Percentiles rank a stretch among this genome's conserved stretches.
Evolutionary conservation across 78 protist species (phyloP).

Genomic region (Emiliania huxleyi): DNA sequence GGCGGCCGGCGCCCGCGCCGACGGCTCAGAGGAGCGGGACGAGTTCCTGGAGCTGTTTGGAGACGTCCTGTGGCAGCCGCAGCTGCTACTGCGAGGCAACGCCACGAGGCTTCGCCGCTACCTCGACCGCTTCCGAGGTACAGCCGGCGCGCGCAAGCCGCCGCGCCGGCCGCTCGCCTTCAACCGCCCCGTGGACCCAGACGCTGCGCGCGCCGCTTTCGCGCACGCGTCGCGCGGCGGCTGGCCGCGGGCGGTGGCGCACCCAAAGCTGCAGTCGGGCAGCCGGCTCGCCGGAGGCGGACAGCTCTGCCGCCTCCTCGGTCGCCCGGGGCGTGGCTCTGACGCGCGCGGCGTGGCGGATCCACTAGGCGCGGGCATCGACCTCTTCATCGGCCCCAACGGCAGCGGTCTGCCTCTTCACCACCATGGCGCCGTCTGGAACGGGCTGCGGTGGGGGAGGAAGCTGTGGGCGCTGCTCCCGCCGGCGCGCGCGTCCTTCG

Average conservation of each 20-base stretch:
- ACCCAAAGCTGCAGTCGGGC: neutral
- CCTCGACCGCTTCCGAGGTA: neutral
- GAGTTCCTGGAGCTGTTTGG: neutral
- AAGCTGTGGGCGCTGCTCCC: slow-evolving; percentile 1
- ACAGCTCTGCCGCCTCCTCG: no score
- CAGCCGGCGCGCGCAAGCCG: neutral
- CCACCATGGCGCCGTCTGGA: neutral
- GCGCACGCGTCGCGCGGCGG: neutral
- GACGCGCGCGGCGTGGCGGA: no score
- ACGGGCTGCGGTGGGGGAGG: neutral
- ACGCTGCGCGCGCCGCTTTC: neutral
- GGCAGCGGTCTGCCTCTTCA: neutral
- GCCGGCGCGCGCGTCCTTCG: neutral
- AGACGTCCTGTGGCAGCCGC: neutral
- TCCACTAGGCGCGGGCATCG: neutral
- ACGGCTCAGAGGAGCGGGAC: neutral
- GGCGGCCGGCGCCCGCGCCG: no score
- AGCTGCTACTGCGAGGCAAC: neutral
- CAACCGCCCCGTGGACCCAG: neutral
- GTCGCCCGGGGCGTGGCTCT: no score
- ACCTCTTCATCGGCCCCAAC: neutral
- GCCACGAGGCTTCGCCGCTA: neutral
- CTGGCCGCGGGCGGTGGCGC: neutral
- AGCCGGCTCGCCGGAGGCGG: neutral
- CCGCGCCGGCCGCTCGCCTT: neutral